phyloP scores from a whole-genome alignment of 495 filamentous ascomycete genomes.

The Neurospora discreta region DNA sequence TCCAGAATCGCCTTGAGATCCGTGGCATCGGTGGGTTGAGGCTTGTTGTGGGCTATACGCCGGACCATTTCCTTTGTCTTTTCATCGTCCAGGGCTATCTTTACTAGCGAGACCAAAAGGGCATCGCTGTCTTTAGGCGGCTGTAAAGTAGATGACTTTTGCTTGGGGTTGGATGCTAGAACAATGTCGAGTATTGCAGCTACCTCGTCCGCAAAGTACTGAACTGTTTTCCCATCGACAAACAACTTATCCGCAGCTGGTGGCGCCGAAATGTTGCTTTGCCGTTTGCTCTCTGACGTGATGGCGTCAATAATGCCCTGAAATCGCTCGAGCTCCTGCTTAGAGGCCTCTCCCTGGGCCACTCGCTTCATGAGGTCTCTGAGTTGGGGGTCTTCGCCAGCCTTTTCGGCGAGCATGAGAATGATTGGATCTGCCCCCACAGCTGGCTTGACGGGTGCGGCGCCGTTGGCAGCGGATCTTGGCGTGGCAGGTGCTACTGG shows the following conservation, averaged over 20 bases:
- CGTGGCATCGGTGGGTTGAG: slow-evolving; percentile 30
- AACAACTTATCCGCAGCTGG: slow-evolving; percentile 33
- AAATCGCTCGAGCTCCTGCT: slow-evolving; percentile 73
- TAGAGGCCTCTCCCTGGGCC: slow-evolving; percentile 71
- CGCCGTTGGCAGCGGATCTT: slow-evolving; percentile 6
- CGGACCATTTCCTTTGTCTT: slow-evolving; percentile 27
- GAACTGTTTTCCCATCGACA: slow-evolving; percentile 33
- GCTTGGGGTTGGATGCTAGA: slow-evolving; percentile 31
- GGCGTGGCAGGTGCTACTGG: slow-evolving; percentile 10
- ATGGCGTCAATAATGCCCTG: slow-evolving; percentile 90
- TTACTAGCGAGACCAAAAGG: slow-evolving; percentile 32
- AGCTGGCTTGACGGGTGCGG: slow-evolving; percentile 15
- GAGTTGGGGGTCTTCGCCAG: slow-evolving; percentile 75
- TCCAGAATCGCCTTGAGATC: slow-evolving; percentile 34
- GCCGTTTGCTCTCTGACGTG: slow-evolving; percentile 43
- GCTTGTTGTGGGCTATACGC: slow-evolving; percentile 29
- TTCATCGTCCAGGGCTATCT: slow-evolving; percentile 29
- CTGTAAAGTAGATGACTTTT: slow-evolving; percentile 28
- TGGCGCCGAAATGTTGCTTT: slow-evolving; percentile 23
- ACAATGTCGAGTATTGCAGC: slow-evolving; percentile 36
- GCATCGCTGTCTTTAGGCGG: slow-evolving; percentile 31
- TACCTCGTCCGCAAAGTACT: slow-evolving; percentile 40
- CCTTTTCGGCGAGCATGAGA: slow-evolving; percentile 77
- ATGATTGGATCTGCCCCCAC: slow-evolving; percentile 83
- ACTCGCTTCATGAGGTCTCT: slow-evolving; percentile 95